Evolutionary conservation across 768 basidiomycete species (phyloP).

Genomic region (Lactarius tabidus): DNA sequence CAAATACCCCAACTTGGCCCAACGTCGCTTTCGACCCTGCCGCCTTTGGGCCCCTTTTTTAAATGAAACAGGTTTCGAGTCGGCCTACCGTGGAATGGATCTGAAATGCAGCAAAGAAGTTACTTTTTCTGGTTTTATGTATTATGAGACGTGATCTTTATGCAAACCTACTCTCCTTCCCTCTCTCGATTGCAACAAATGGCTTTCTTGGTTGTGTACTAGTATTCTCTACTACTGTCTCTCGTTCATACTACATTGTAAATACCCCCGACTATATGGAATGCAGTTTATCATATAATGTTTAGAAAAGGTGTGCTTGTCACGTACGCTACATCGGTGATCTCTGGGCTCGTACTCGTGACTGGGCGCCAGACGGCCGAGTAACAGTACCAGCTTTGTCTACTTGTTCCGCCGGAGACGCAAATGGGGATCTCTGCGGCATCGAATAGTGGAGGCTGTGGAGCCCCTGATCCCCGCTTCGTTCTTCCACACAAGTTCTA

Average conservation of each 20-base stretch:
- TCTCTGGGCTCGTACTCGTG: no score
- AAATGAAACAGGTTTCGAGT: not conserved
- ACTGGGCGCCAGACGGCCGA: no score
- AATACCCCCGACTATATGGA: not conserved
- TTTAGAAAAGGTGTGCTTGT: not conserved
- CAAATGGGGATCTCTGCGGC: no score
- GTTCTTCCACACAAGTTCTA: not conserved
- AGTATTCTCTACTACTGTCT: not conserved
- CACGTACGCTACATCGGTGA: not conserved
- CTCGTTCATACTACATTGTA: not conserved
- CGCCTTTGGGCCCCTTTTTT: not conserved
- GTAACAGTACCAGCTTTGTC: no score
- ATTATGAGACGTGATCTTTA: not conserved
- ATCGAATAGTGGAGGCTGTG: no score
- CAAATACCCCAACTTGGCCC: not conserved
- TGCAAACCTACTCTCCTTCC: not conserved
- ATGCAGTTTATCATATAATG: not conserved
- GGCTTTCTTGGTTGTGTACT: not conserved
- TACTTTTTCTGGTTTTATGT: not conserved
- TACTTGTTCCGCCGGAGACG: not conserved
- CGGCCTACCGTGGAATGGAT: not conserved
- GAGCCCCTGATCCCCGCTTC: not conserved
- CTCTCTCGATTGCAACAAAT: not conserved
- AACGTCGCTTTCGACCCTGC: not conserved
- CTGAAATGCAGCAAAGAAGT: not conserved